phyloP scores from a whole-genome alignment of 768 basidiomycete species.

The Neoboletus brunneissimus region DNA sequence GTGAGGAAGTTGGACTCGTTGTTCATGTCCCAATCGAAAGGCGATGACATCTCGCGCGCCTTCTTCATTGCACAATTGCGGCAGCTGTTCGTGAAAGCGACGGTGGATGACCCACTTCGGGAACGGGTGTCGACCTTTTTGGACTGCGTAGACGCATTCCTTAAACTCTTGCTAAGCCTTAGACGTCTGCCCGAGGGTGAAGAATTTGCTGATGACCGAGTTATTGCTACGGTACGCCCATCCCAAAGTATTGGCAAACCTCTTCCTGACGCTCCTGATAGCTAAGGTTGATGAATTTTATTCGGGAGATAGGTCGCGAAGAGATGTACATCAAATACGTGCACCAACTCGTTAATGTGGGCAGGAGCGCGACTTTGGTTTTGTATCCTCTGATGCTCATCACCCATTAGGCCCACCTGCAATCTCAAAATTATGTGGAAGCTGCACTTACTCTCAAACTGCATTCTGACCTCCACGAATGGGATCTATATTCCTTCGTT shows the following conservation, averaged over 20 bases:
- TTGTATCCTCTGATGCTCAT: slow-evolving; percentile 12
- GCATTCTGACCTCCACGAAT: slow-evolving; percentile 90
- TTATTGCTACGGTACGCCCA: slow-evolving; percentile 74
- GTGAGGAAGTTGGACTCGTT: slow-evolving; percentile 87
- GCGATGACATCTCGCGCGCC: slow-evolving; percentile 85
- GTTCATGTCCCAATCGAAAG: slow-evolving; percentile 91
- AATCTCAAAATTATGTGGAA: slow-evolving; percentile 88
- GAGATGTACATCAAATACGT: slow-evolving; percentile 97
- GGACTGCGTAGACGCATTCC: slow-evolving; percentile 87
- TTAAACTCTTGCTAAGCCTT: slow-evolving; percentile 84
- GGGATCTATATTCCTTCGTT: slow-evolving; percentile 80
- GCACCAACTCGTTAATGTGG: slow-evolving; percentile 87
- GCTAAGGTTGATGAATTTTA: slow-evolving; percentile 92
- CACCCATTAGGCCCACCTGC: slow-evolving; percentile 68
- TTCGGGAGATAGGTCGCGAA: slow-evolving; percentile 84
- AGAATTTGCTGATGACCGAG: slow-evolving; percentile 92
- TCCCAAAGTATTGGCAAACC: neutral
- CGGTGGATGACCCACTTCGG: slow-evolving; percentile 76
- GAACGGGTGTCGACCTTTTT: slow-evolving; percentile 79
- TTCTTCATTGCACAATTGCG: slow-evolving; percentile 92
- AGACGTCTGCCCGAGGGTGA: slow-evolving; percentile 89
- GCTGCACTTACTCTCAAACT: slow-evolving; percentile 91
- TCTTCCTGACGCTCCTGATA: slow-evolving; percentile 29
- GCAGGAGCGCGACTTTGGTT: slow-evolving; percentile 20
- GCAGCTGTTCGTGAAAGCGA: slow-evolving; percentile 80